Base-by-base conservation (phyloP, 106 monocot genomes). In the Vanilla planifolia region DNA sequence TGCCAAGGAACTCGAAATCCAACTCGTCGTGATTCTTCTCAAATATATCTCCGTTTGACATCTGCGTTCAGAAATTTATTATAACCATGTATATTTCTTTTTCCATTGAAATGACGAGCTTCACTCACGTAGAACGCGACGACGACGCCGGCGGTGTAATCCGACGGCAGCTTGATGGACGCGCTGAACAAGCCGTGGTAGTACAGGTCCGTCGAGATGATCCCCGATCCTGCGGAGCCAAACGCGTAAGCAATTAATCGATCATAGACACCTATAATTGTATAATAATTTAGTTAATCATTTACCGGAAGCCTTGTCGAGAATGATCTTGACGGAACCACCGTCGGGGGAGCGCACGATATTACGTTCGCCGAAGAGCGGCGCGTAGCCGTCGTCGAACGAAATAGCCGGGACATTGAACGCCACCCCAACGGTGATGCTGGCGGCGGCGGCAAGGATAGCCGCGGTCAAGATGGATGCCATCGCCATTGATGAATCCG, bases 1-100 rank as follows among this genome's bases (percentile, higher is more conserved):
- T 89, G n/a, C 93, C 93, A 26, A 94, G 57, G 60, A 94, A 94
- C 75, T 94, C 93, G 41, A 94, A 94, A 67, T 94, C 89, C 23
- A 93, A 66, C 67, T 93, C 93, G 67, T 93, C 93, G 42, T 93
- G 93, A 23, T 61, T 79, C 72, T 89, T 93, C 75, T 79, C 75
- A 57, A 76, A 88, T 51, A 85, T 62, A 33, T 93, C 93, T 4
- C 76, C 85, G 26, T 93, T 93, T 15, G 93, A 93, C 19, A 73
- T 81, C 93, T 93, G 57, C 64, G 47, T 5, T 5, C 16, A 48
- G 39, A 40, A 40, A 40, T 6, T 1, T 40, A 8, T 40, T 40
- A 40, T 40, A 40, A 2, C 13, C 13, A 8, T 40, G 2, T 40
- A 1, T 40, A 8, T 40, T 8, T 40, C 6, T 40, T 8, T 40